Percentiles rank a stretch among this genome's conserved stretches.
These are phyloP conservation scores for Helianthus tuberosus DNA, from an alignment of 129 eudicot species.

Conservation along the genomic window DNA sequence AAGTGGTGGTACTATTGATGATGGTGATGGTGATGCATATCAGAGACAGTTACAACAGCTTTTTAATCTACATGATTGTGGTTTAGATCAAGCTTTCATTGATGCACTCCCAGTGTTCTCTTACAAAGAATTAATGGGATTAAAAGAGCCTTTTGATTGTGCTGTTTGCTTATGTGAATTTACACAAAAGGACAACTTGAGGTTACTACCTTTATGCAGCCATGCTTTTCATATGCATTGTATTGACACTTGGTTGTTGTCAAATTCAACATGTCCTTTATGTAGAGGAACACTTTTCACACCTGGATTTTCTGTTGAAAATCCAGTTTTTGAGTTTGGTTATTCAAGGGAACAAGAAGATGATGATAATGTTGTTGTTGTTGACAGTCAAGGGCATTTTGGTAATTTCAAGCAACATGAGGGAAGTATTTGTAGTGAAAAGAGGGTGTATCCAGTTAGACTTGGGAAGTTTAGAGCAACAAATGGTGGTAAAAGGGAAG, in stretches of 20 bases:
- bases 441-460: slow-evolving; percentile 82
- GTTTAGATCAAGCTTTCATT: slow-evolving; percentile 78
- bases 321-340: slow-evolving; percentile 63
- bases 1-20: slow-evolving; percentile 30
- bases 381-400: slow-evolving; percentile 38
- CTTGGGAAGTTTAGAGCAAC: slow-evolving; percentile 83
- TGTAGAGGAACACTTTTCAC: slow-evolving; percentile 86
- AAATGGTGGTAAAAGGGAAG: slow-evolving; percentile 39
- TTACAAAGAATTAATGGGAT: slow-evolving; percentile 79
- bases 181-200: slow-evolving; percentile 63
- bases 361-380: slow-evolving; percentile 32
- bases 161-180: slow-evolving; percentile 96
- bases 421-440: slow-evolving; percentile 49
- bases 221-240: slow-evolving; percentile 97
- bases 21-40: slow-evolving; percentile 48
- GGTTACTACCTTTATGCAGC: slow-evolving; percentile 81
- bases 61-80: slow-evolving; percentile 82
- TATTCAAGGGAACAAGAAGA: slow-evolving; percentile 57
- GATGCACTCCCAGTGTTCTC: slow-evolving; percentile 91
- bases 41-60: slow-evolving; percentile 89
- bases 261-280: slow-evolving; percentile 93
- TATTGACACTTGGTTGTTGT: slow-evolving; percentile 89
- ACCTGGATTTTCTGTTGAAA: slow-evolving; percentile 71
- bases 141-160: slow-evolving; percentile 95
- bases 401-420: slow-evolving; percentile 45